These are phyloP conservation scores for Phytopythium oedochilum DNA, from an alignment of 352 stramenopile species.

Conservation along the genomic window DNA sequence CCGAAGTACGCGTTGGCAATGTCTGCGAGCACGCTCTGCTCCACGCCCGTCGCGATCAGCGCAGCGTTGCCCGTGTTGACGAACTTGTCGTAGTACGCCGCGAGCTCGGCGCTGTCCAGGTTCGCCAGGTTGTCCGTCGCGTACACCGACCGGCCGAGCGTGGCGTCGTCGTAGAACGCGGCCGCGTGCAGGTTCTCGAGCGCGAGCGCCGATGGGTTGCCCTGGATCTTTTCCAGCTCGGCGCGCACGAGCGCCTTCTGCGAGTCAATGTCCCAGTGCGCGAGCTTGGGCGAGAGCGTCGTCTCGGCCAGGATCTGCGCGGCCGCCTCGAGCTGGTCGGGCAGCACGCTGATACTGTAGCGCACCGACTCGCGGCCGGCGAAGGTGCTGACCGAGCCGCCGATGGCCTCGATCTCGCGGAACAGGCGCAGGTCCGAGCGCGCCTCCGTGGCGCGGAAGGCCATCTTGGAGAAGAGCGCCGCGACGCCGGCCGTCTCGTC, in stretches of 20 bases:
- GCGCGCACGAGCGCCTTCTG: conserved; percentile 64
- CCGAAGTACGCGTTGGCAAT: conserved; percentile 68
- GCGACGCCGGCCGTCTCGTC: conserved; percentile 70
- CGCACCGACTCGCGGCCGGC: conserved; percentile 72
- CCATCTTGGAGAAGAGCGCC: conserved; percentile 81
- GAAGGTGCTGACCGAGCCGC: conserved; percentile 51
- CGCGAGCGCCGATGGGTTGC: conserved; percentile 39
- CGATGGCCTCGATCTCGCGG: conserved; percentile 80
- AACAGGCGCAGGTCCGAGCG: conserved; percentile 80
- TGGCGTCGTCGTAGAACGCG: conserved; percentile 78
- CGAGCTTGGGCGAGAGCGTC: conserved; percentile 69
- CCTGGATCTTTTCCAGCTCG: conserved; percentile 39
- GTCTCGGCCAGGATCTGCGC: conserved; percentile 78
- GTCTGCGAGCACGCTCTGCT: conserved; percentile 53
- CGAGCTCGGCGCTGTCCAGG: conserved; percentile 42
- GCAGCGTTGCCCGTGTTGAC: conserved; percentile 57
- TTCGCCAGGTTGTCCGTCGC: conserved; percentile 49
- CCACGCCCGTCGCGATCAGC: conserved; percentile 56
- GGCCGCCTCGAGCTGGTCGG: conserved; percentile 56
- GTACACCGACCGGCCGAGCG: conserved; percentile 51
- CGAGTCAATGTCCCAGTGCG: conserved; percentile 69
- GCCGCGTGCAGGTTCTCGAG: conserved; percentile 62
- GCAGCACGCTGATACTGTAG: conserved; percentile 74
- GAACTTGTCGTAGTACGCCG: conserved; percentile 62
- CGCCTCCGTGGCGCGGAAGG: conserved; percentile 66